Base-by-base conservation (phyloP, 108 stramenopile genomes). In the Fragilaria crotonensis region DNA sequence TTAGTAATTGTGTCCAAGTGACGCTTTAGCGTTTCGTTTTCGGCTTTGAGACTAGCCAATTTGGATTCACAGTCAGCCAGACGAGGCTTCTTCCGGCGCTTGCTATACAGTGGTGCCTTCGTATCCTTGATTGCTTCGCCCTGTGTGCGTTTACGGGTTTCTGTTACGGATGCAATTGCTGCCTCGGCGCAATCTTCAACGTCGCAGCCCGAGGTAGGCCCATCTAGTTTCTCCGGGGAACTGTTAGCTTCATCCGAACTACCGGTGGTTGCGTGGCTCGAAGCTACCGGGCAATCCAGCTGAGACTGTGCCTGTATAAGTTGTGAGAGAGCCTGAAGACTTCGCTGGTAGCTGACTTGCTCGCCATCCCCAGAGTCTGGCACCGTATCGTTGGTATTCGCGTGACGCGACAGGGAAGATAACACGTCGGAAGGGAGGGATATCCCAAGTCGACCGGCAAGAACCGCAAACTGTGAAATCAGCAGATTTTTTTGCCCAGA, bases 1-100 rank as follows among this genome's bases (percentile, higher is more conserved):
- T 72, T 66, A 52, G 69, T 65, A 27, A 86, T 53, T 47, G 71
- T 77, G 31, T 71, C 68, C 57, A 86, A 62, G 60, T 82, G 85
- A 33, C 79, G 70, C 52, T 82, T 75, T 7, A 86, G 68, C 33
- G 61, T 63, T 44, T 72, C 79, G 59, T 86, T 86, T 62, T 86
- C 85, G 19, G 69, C 76, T 61, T 78, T 67, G 23, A 86, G 67
- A 19, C 48, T 53, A 23, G 69, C 70, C 47, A 84, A 32, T 41
- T 61, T 65, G 21, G 59, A 50, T 64, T 84, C 83, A 50, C 77
- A 78, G 41, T 84, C 83, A 33, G 49, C 44, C 52, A 77, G 33
- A 22, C 68, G 60, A n/a, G 78, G 78, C 48, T 78, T 79, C 54
- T 77, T 79, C 26, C 74, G 66, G 9, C 80, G 70, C 52, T 78